Base-by-base conservation (phyloP, 2,329 filamentous ascomycete genomes). In the Aureobasidium subglaciale region DNA sequence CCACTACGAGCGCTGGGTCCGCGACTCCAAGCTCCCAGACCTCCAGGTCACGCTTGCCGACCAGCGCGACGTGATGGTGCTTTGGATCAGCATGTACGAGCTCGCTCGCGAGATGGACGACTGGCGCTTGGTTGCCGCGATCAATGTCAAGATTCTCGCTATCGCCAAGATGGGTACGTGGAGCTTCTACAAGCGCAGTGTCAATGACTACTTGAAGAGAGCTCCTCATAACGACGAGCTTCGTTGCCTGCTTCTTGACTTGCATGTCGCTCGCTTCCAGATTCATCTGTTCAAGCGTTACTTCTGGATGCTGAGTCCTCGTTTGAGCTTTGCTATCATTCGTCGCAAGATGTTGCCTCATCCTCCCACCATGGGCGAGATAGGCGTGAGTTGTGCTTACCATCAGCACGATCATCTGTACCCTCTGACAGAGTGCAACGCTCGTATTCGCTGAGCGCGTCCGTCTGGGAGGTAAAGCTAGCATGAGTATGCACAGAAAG, bases 1-100 rank as follows among this genome's bases (percentile, higher is more conserved):
- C 46, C 11, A 50, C 46, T 50, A 50, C 34, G 46, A 37, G n/a
- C 46, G 32, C 32, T 50, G 46, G 46, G 34, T 50, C 5, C 46
- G 46, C 24, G 20, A 15, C 4, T 22, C 15, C 3, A 16, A 50
- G n/a, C 24, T 50, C 2, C 46, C 46, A 16, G 8, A 6, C 11
- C 46, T 30, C 22, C 10, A 20, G 1, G 24, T 50, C 4, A 18
- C 22, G 4, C 2, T 15, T 22, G 16, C 24, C 24, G 46, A 40
- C 9, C n/a, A 37, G 16, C 32, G 32, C 24, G 46, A 50, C 8
- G 34, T 50, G 6, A 20, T 50, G 9, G n/a, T 20, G 46, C 16
- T 50, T 1, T 50, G 34, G 32, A 37, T 50, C 16, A 20, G 11
- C n/a, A 18, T 50, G 32, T 40, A 50, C 30, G 32, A 50, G 34